Evolutionary conservation across 1,284 basidiomycete species (phyloP).

Genomic region (Papiliotrema terrestris): DNA sequence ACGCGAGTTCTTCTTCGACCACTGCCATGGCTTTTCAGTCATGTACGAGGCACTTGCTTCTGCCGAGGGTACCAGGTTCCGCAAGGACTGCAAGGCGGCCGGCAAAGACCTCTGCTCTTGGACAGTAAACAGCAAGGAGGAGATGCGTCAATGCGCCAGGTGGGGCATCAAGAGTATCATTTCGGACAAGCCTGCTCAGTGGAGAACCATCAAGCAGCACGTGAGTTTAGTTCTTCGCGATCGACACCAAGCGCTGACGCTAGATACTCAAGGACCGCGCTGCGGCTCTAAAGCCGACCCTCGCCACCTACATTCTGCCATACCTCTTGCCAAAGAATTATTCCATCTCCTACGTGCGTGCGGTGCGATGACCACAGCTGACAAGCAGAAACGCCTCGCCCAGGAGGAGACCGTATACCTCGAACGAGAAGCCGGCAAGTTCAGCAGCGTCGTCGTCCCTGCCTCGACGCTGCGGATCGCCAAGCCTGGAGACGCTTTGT

Average conservation of each 20-base stretch:
- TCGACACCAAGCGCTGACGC: background rate
- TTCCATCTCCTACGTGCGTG: constrained; percentile 32
- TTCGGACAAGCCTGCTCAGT: constrained; percentile 61
- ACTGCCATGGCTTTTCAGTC: constrained; percentile 85
- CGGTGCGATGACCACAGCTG: background rate
- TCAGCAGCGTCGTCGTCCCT: constrained; percentile 21
- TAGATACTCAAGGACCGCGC: constrained; percentile 27
- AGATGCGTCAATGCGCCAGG: constrained; percentile 93
- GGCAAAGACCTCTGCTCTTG: constrained; percentile 91
- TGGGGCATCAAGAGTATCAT: constrained; percentile 90
- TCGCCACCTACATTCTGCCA: constrained; percentile 28
- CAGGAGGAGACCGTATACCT: constrained; percentile 45
- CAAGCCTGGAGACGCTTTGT: constrained; percentile 8
- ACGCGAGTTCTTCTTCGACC: constrained; percentile 83
- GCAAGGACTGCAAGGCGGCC: constrained; percentile 67
- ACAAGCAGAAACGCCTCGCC: constrained; percentile 23
- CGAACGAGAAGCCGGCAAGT: constrained; percentile 44
- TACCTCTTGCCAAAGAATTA: constrained; percentile 34
- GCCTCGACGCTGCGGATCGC: constrained; percentile 17
- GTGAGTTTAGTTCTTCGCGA: constrained; percentile 16
- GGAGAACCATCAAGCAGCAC: constrained; percentile 36
- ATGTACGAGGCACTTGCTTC: constrained; percentile 72
- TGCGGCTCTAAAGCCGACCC: constrained; percentile 28
- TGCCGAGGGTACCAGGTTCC: constrained; percentile 65
- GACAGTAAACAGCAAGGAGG: constrained; percentile 88